Conservation (phyloP, 2,329 filamentous ascomycete genomes). For the Dryadomyces quercus-mongolicae region DNA sequence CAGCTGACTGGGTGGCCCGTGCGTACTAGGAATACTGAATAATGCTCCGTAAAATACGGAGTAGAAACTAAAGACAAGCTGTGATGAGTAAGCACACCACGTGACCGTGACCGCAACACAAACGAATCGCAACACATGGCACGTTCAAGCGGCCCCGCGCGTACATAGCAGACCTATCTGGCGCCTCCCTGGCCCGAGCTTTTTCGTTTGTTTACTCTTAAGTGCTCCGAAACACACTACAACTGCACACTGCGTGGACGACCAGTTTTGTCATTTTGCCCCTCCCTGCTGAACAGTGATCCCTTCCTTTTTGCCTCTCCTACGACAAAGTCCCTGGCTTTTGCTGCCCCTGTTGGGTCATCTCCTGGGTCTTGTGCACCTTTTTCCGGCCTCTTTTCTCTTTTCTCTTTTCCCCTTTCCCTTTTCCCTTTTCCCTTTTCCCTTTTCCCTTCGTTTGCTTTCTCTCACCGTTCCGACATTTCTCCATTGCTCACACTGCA, state of each 20-base stretch:
- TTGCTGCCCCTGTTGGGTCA: no score
- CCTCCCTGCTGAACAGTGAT: no score
- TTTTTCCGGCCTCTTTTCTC: no score
- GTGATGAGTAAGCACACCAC: background rate
- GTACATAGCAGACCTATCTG: background rate
- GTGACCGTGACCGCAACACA: background rate
- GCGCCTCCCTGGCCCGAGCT: constrained; percentile 10
- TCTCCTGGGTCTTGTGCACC: no score
- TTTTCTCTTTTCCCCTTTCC: background rate
- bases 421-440: background rate
- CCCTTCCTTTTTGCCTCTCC: no score
- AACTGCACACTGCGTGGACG: background rate
- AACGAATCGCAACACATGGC: no score
- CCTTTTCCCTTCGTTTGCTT: background rate
- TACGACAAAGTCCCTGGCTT: no score
- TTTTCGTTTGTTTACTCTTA: constrained; percentile 14
- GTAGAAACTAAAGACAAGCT: no score
- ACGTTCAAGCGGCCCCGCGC: no score
- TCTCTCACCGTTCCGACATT: background rate
- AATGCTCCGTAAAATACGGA: no score
- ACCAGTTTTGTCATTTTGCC: no score
- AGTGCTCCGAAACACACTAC: constrained; percentile 5
- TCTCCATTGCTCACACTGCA: background rate
- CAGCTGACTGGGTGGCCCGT: background rate
- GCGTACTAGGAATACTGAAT: background rate